Evolutionary conservation across 371 early-diverging fungal genomes (phyloP), one percentile per base, ranked within the genome.

Genomic region (Mortierella sp.): DNA sequence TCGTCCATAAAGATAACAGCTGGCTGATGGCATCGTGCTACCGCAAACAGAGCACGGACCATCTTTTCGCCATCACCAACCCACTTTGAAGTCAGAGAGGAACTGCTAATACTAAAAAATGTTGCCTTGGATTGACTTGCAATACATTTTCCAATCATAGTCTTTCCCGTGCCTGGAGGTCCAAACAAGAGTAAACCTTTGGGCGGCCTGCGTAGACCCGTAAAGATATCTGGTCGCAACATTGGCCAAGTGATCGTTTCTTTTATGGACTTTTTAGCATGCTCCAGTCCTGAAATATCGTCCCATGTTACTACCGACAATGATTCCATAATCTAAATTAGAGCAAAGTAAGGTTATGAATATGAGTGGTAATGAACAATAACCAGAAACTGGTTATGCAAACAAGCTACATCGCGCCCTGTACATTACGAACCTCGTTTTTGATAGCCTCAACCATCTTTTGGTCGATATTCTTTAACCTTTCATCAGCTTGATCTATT

Each of bases 41-140:
- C 92, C 0, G 95, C 94, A 87, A 98, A 98, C 49, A 98, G 79
- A 19, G 96, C 95, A 1, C 97, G 89, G 2, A 90, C 97, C 95
- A 98, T 94, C 83, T 97, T 97, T 68, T 98, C 99, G 42, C 97
- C 96, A 74, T 98, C 98, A 31, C 98, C 98, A 17, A 97, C 91
- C 96, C 97, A 98, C 79, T 98, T 98, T 15, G 95, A 94, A 2
- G 97, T 97, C 42, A 98, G 85, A 9, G 96, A 94, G 12, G 96
- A 94, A 1, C 96, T 91, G 72, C 91, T 80, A 70, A 98, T 97
- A 68, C 89, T 93, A 86, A 98, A 97, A 83, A 98, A 98, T 1
- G 96, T 96, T 3, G 97, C 94, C 3, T 90, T 88, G 37, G 91
- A 87, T 75, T 95, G 93, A 73, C 90, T 90, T 19, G 98, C 98